These are phyloP conservation scores for Entonaema liquescens DNA, from an alignment of 495 filamentous ascomycete genomes.

Conservation along the genomic window DNA sequence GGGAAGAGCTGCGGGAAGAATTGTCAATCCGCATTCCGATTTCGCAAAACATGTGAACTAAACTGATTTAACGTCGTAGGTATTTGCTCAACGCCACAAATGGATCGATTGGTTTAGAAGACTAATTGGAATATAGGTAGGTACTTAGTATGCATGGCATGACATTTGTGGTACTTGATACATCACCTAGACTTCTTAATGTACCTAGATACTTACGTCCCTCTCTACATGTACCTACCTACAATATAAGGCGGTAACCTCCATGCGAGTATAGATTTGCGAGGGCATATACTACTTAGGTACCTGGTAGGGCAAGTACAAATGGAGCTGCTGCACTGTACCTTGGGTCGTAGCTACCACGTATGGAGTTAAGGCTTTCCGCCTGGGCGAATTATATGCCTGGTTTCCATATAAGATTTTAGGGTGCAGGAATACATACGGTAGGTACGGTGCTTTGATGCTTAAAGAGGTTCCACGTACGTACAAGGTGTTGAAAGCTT, in stretches of 20 bases:
- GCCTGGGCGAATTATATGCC: not conserved
- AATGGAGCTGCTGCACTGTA: not conserved
- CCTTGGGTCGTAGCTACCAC: not conserved
- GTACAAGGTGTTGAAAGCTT: not conserved
- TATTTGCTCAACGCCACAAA: not conserved
- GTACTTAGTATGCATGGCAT: not conserved
- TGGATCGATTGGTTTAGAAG: not conserved
- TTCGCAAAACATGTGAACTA: conserved; percentile 35
- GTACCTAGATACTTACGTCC: too few relatives aligned
- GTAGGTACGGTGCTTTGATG: not conserved
- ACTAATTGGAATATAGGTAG: not conserved
- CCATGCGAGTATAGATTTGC: too few relatives aligned
- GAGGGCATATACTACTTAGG: too few relatives aligned
- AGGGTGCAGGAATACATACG: not conserved
- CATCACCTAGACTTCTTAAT: not conserved
- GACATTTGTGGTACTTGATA: not conserved
- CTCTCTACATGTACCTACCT: not conserved
- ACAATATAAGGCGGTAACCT: not conserved
- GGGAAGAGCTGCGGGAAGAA: conserved; percentile 31
- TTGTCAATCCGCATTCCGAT: conserved; percentile 30
- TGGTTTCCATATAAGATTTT: not conserved
- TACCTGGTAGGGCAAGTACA: not conserved
- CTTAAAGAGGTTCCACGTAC: too few relatives aligned
- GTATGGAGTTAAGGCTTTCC: not conserved
- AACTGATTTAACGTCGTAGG: not conserved